Evolutionary conservation across 2,329 filamentous ascomycete species (phyloP).

Genomic region (Verticillium albo-atrum): DNA sequence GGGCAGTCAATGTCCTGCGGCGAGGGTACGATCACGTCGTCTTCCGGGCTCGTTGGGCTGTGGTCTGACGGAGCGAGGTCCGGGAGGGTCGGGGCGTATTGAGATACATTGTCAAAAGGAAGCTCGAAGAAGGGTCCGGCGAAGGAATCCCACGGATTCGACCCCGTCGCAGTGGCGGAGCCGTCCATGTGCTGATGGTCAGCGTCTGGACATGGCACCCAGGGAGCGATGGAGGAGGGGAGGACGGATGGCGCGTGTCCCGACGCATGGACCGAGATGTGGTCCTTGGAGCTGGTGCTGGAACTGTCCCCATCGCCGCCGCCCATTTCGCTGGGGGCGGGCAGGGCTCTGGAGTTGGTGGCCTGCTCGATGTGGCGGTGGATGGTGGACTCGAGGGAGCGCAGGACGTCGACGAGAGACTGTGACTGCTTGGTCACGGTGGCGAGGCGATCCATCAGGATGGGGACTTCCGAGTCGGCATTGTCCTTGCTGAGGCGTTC

Average conservation of each 20-base stretch:
- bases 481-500: constrained; percentile 18
- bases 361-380: constrained; percentile 7
- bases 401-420: constrained; percentile 8
- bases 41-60: not conserved
- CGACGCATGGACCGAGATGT: not conserved
- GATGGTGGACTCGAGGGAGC: constrained; percentile 11
- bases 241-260: not conserved
- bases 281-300: not conserved
- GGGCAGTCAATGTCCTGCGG: not conserved
- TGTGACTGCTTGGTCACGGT: constrained; percentile 19
- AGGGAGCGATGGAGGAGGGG: not conserved
- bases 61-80: not conserved
- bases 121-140: not conserved
- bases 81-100: not conserved
- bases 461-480: constrained; percentile 17
- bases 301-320: not conserved
- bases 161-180: not conserved
- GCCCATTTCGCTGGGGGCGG: not conserved
- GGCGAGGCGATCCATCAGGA: constrained; percentile 19
- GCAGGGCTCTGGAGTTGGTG: not conserved
- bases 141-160: not conserved
- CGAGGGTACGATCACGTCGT: not conserved
- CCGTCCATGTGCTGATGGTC: not conserved
- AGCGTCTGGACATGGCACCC: not conserved
- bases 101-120: not conserved